phyloP scores from a whole-genome alignment of 257 asterid species.

The Solanum ahanhuiri region DNA sequence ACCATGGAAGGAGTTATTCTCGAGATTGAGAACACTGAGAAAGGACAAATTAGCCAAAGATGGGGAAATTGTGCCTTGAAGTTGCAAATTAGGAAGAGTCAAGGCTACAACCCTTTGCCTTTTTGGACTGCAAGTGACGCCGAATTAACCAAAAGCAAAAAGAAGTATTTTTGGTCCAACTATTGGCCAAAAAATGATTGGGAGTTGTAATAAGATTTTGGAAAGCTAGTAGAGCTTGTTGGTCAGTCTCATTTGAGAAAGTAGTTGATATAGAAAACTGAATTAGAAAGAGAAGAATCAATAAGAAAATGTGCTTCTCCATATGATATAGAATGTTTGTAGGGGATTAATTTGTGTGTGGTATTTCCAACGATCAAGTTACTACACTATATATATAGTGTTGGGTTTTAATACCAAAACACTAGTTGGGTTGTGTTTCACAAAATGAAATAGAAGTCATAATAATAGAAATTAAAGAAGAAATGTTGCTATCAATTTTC shows the following conservation, averaged over 20 bases:
- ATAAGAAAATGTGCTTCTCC: neutral
- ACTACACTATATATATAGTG: neutral
- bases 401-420: too few relatives aligned
- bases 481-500: too few relatives aligned
- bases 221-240: conserved; percentile 14
- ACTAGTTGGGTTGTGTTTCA: too few relatives aligned
- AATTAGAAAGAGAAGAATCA: neutral
- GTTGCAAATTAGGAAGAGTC: too few relatives aligned
- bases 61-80: too few relatives aligned
- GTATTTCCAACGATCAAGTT: neutral
- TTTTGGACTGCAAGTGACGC: conserved; percentile 8
- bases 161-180: conserved; percentile 10
- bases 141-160: conserved; percentile 24
- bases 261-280: neutral
- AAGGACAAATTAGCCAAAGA: too few relatives aligned
- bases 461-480: too few relatives aligned
- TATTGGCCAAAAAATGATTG: neutral
- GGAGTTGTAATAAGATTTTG: conserved; percentile 10
- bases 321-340: neutral
- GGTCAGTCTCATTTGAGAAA: conserved; percentile 6
- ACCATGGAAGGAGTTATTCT: too few relatives aligned
- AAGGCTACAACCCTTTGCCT: too few relatives aligned
- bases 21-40: too few relatives aligned
- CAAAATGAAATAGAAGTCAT: too few relatives aligned
- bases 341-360: neutral